Percentiles rank a stretch among this genome's conserved stretches.
These are phyloP conservation scores for Echinochloa phyllopogon DNA, from an alignment of 176 grass and related monocot species.

Conservation along the genomic window DNA sequence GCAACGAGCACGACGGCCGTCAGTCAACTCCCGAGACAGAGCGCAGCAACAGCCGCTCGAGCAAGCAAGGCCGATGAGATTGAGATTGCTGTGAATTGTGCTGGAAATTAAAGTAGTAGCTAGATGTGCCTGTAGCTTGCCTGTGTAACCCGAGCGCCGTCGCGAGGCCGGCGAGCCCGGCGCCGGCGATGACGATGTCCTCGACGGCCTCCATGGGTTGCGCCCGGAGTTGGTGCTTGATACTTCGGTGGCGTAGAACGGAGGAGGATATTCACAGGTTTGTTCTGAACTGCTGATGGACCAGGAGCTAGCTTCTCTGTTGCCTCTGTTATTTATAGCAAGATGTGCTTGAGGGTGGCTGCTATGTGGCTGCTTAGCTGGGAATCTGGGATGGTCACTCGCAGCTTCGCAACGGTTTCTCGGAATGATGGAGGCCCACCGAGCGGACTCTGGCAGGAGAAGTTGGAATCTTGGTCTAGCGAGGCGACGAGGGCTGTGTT, in stretches of 20 bases:
- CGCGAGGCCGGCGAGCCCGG: slow-evolving; percentile 71
- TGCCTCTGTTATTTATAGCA: not conserved
- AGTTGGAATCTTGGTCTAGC: not conserved
- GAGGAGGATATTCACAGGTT: not conserved
- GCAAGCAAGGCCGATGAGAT: not conserved
- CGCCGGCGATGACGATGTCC: slow-evolving; percentile 77
- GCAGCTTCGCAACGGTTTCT: not conserved
- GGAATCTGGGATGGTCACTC: not conserved
- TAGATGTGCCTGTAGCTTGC: not conserved
- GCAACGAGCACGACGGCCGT: no score
- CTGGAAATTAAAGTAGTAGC: not conserved
- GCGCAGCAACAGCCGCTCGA: not conserved
- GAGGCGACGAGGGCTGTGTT: no score
- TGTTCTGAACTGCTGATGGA: not conserved
- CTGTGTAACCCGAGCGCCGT: slow-evolving; percentile 72
- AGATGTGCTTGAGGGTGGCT: not conserved
- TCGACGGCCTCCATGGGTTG: slow-evolving; percentile 39
- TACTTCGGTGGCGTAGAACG: not conserved
- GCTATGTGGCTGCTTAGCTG: no score
- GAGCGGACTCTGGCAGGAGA: not conserved
- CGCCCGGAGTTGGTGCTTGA: not conserved
- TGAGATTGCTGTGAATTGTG: not conserved
- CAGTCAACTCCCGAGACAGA: not conserved
- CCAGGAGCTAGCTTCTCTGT: not conserved
- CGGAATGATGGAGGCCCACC: not conserved